Percentiles rank a stretch among this genome's conserved stretches.
Conservation (phyloP, 495 filamentous ascomycete species). For the Aspergillus saccharolyticus region DNA sequence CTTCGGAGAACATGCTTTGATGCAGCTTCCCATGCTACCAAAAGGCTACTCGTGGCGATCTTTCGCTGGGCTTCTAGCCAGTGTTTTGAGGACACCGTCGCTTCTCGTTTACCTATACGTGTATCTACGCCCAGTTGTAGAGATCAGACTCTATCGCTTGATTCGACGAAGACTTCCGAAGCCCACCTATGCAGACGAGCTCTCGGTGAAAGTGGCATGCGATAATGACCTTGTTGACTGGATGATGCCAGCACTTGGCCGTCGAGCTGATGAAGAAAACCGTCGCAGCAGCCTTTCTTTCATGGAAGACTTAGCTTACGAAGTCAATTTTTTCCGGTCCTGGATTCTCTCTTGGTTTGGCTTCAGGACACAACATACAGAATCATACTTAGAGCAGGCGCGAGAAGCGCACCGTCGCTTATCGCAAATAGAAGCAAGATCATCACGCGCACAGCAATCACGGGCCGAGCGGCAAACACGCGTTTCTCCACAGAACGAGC, state of each 20-base stretch:
- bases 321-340: constrained; percentile 25
- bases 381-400: constrained; percentile 14
- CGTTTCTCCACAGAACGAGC: constrained; percentile 6
- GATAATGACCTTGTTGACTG: constrained; percentile 47
- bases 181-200: constrained; percentile 38
- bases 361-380: constrained; percentile 14
- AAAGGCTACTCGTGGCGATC: constrained; percentile 28
- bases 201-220: constrained; percentile 42
- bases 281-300: constrained; percentile 37
- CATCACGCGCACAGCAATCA: constrained; percentile 27
- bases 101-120: constrained; percentile 32
- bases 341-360: constrained; percentile 35
- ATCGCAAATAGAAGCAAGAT: constrained; percentile 25
- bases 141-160: constrained; percentile 41
- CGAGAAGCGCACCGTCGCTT: constrained; percentile 14
- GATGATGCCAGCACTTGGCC: constrained; percentile 41
- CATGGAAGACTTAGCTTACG: constrained; percentile 35
- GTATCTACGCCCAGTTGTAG: constrained; percentile 38
- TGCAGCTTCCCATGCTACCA: constrained; percentile 32
- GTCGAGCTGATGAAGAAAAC: constrained; percentile 38
- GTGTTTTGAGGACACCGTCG: constrained; percentile 31
- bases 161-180: constrained; percentile 43
- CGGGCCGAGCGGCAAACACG: constrained; percentile 28
- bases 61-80: constrained; percentile 21
- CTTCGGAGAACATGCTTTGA: constrained; percentile 31